phyloP scores from a whole-genome alignment of 1,284 basidiomycete genomes.

The Sanguinoderma infundibulare region DNA sequence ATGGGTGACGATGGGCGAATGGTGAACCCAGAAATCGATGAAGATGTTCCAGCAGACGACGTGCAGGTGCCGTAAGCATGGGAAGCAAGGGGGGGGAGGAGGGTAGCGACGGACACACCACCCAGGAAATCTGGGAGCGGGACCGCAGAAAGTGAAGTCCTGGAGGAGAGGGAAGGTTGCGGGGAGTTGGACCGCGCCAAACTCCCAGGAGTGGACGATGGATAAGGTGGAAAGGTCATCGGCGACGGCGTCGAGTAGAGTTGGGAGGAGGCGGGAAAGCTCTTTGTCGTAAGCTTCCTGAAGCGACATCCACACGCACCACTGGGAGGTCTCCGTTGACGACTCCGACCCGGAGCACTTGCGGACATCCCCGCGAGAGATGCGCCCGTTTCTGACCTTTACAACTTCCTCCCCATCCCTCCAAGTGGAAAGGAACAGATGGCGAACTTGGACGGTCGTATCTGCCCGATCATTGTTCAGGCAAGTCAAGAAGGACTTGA shows the following conservation, averaged over 20 bases:
- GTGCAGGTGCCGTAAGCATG: conserved; percentile 5
- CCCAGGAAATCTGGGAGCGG: conserved; percentile 2
- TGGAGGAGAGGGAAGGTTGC: conserved; percentile 2
- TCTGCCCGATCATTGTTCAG: conserved; percentile 1
- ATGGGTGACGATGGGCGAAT: conserved; percentile 1
- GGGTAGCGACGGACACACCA: neutral
- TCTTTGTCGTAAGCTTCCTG: conserved; percentile 6
- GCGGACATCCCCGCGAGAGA: neutral
- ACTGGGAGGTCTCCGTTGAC: neutral
- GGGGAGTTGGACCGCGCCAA: conserved; percentile 6
- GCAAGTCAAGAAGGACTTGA: conserved; percentile 5
- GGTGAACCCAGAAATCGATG: conserved; percentile 4
- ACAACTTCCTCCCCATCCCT: conserved; percentile 11
- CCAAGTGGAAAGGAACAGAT: conserved; percentile 15
- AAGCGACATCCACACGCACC: conserved; percentile 1
- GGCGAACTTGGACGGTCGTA: neutral
- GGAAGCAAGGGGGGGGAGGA: conserved; percentile 4
- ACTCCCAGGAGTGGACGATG: conserved; percentile 15
- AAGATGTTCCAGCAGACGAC: conserved; percentile 8
- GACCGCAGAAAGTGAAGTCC: conserved; percentile 9
- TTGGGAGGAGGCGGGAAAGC: conserved; percentile 4
- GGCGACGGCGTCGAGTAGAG: conserved; percentile 6
- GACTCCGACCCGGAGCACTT: neutral
- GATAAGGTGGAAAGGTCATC: conserved; percentile 7
- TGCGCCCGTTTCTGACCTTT: neutral